A percentile compares a stretch with the other conserved stretches of the same genome.
These are phyloP conservation scores for Colletotrichum gigasporum DNA, from an alignment of 2,329 filamentous ascomycete genomes.

Conservation along the genomic window DNA sequence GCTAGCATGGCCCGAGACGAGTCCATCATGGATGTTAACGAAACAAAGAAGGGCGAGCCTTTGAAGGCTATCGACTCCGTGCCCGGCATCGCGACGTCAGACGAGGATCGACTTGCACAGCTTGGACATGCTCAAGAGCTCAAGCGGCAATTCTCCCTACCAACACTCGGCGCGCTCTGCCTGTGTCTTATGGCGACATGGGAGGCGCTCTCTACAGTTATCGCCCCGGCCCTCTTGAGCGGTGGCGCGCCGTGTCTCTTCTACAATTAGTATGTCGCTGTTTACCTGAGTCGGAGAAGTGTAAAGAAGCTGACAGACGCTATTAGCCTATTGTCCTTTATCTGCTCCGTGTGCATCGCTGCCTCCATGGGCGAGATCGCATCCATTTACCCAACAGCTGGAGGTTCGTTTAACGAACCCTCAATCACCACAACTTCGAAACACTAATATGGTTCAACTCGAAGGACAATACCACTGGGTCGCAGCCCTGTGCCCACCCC, in stretches of 20 bases:
- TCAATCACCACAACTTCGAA: neutral
- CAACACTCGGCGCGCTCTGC: conserved; percentile 53
- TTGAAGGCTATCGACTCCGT: neutral
- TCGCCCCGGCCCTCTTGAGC: conserved; percentile 52
- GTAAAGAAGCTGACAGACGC: neutral
- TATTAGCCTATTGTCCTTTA: conserved; percentile 49
- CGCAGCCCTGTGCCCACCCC: conserved; percentile 46
- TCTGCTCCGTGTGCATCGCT: conserved; percentile 49
- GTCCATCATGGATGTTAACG: neutral
- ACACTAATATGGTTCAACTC: neutral
- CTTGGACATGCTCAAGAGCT: conserved; percentile 43
- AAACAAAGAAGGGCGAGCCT: neutral
- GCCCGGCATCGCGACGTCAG: neutral
- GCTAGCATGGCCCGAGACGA: neutral
- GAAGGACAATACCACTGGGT: conserved; percentile 58
- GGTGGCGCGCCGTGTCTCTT: conserved; percentile 57
- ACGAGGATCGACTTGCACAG: conserved; percentile 38
- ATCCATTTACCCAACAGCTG: conserved; percentile 46
- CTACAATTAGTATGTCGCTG: conserved; percentile 49
- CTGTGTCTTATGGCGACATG: conserved; percentile 61
- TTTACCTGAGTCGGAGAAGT: too few species aligned
- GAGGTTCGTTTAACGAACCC: conserved; percentile 35
- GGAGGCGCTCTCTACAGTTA: conserved; percentile 57
- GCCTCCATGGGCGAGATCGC: conserved; percentile 51
- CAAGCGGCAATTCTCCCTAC: conserved; percentile 47